phyloP scores from a whole-genome alignment of 2,329 filamentous ascomycete genomes.

The Hymenoscyphus infarciens region DNA sequence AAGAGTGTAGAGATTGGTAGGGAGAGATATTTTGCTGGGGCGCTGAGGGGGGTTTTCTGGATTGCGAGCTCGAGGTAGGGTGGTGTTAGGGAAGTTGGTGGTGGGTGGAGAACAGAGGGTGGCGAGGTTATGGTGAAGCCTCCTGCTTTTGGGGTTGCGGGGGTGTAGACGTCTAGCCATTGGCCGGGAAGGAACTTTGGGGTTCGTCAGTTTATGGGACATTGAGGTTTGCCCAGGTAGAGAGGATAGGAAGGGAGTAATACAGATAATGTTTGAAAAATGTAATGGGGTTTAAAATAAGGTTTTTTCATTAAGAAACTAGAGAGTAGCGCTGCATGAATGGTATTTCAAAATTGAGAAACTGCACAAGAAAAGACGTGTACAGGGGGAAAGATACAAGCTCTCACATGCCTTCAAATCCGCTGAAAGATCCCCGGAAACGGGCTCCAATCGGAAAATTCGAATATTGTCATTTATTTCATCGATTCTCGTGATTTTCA shows the following conservation, averaged over 20 bases:
- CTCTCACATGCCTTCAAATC: conserved; percentile 41
- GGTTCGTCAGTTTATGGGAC: not conserved
- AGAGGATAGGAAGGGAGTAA: not conserved
- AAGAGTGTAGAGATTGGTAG: conserved; percentile 52
- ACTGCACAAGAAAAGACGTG: not conserved
- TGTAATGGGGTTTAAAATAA: not conserved
- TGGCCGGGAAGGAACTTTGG: conserved; percentile 73
- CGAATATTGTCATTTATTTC: conserved; percentile 64
- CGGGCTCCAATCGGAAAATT: conserved; percentile 62
- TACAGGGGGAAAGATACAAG: no score
- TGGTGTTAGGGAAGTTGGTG: conserved; percentile 46
- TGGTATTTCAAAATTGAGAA: no score
- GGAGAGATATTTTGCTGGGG: conserved; percentile 76
- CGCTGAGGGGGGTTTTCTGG: conserved; percentile 66
- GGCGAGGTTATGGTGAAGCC: conserved; percentile 86
- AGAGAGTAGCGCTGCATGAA: no score
- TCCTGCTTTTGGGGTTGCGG: conserved; percentile 64
- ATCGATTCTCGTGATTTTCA: conserved; percentile 56
- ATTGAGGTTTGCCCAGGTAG: conserved; percentile 6
- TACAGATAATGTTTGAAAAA: not conserved
- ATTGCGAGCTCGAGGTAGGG: conserved; percentile 73
- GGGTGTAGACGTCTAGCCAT: conserved; percentile 82
- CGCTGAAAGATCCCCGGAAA: conserved; percentile 37
- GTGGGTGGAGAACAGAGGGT: conserved; percentile 41
- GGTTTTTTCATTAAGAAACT: not conserved